Evolutionary conservation across 75 land plant species (phyloP).

Genomic region (Selaginella tamariscina): DNA sequence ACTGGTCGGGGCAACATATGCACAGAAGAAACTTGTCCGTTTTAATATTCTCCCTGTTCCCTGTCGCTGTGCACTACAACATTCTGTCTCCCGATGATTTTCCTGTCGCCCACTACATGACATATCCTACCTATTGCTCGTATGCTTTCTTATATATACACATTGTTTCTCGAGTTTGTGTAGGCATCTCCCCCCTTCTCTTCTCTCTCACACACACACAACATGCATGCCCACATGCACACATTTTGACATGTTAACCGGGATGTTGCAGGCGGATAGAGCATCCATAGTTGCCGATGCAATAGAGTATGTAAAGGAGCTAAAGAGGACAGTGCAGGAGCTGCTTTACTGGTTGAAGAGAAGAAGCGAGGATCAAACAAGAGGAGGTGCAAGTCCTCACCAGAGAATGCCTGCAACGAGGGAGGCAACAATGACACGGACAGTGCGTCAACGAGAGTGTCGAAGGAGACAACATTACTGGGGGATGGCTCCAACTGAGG

Average conservation of each 20-base stretch:
- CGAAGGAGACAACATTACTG: not conserved
- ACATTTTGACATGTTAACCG: no score
- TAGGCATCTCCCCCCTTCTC: not conserved
- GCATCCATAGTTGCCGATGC: constrained; percentile 83
- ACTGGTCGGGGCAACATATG: no score
- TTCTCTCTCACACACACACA: not conserved
- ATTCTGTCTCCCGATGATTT: not conserved
- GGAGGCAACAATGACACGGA: constrained; percentile 6
- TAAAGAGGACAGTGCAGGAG: constrained; percentile 46
- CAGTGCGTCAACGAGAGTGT: constrained; percentile 13
- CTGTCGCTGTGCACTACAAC: not conserved
- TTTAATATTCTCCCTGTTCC: not conserved
- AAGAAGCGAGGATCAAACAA: constrained; percentile 19
- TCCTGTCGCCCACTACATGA: no score
- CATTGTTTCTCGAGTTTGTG: not conserved
- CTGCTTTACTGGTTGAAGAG: constrained; percentile 39
- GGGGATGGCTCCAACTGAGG: constrained; percentile 26
- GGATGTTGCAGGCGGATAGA: constrained; percentile 46
- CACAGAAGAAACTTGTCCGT: no score
- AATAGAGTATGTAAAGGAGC: constrained; percentile 77
- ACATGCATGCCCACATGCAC: no score
- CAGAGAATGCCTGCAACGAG: not conserved
- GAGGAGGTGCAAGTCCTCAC: not conserved
- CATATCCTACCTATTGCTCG: no score
- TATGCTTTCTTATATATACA: not conserved